phyloP scores from a whole-genome alignment of 805 yeast genomes.

The Hermanozyma aechmeae region DNA sequence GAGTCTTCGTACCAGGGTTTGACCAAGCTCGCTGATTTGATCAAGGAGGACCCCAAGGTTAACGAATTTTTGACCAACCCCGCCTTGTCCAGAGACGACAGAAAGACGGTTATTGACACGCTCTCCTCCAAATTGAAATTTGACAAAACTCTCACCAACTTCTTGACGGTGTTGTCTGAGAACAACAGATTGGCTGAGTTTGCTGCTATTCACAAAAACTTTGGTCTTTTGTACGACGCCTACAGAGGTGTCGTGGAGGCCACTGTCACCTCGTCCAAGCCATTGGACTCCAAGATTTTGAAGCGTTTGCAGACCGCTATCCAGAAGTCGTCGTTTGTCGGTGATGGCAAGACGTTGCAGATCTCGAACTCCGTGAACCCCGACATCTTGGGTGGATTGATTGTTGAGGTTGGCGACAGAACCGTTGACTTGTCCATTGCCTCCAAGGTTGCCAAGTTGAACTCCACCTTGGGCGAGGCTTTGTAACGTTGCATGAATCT shows the following conservation, averaged over 20 bases:
- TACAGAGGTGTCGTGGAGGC: conserved; percentile 90
- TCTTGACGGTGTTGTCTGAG: conserved; percentile 79
- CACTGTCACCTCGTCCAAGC: conserved; percentile 77
- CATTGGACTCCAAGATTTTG: conserved; percentile 74
- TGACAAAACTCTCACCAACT: conserved; percentile 69
- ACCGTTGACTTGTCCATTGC: conserved; percentile 90
- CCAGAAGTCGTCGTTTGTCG: conserved; percentile 70
- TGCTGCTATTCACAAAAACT: conserved; percentile 57
- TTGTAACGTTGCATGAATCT: conserved; percentile 37
- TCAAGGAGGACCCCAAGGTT: conserved; percentile 58
- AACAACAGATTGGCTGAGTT: conserved; percentile 85
- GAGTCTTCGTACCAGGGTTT: conserved; percentile 64
- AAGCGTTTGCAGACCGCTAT: conserved; percentile 73
- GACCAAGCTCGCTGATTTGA: conserved; percentile 41
- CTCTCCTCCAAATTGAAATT: conserved; percentile 40
- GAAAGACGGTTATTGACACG: conserved; percentile 59
- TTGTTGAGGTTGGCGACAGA: conserved; percentile 94
- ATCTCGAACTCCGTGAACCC: conserved; percentile 78
- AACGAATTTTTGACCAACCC: conserved; percentile 66
- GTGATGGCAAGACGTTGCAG: conserved; percentile 77
- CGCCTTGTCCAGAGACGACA: conserved; percentile 66
- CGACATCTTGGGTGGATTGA: conserved; percentile 88
- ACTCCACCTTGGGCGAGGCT: conserved; percentile 80
- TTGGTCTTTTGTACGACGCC: conserved; percentile 74
- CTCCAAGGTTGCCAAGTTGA: conserved; percentile 77